Base-by-base conservation (phyloP, 495 filamentous ascomycete genomes). In the Aspergillus ostianus region DNA sequence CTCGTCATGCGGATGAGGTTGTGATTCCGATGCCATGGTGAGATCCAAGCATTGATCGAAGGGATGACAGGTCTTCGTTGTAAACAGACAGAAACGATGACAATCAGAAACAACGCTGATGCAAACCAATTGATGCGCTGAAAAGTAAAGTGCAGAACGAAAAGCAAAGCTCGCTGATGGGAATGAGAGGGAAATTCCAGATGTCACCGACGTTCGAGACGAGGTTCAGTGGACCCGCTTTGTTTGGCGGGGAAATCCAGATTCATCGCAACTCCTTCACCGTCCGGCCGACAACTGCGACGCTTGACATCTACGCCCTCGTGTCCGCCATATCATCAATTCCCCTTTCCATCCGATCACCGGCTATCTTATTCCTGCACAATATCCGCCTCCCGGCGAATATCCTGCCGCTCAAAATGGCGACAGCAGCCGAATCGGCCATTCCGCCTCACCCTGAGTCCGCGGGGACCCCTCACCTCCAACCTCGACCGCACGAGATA, bases 401-500 rank as follows among this genome's bases (percentile, higher is more conserved):
- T 7, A 60, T 58, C 7, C 29, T 48, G 15, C 7, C 56, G 2
- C 17, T 0, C 45, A 64, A 20, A 19, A 53, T 65, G 26, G 61
- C 47, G 47, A 45, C 45, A 56, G 41, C 48, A 55, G 53, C 47
- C 21, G 21, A 53, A 46, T 4, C 55, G 13, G 51, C 58, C n/a
- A 48, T 47, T 27, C 53, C 56, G 44, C 44, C 60, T 32, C 53
- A 36, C 15, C 17, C 45, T 10, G 36, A 41, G 7, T 47, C 20
- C 48, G 32, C 47, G 21, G 23, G 29, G 20, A 41, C 20, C 53
- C 48, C 13, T 51, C 13, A 12, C 63, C 4, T 75, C 67, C 57
- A 67, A 72, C 18, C 58, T 79, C 21, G 76, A 44, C 79, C 82
- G 10, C 66, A 85, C 45, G 83, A 95, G 64, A 75, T 96, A 44